Evolutionary conservation across 495 filamentous ascomycete species (phyloP).

Genomic region (Penicillium malachiteum): DNA sequence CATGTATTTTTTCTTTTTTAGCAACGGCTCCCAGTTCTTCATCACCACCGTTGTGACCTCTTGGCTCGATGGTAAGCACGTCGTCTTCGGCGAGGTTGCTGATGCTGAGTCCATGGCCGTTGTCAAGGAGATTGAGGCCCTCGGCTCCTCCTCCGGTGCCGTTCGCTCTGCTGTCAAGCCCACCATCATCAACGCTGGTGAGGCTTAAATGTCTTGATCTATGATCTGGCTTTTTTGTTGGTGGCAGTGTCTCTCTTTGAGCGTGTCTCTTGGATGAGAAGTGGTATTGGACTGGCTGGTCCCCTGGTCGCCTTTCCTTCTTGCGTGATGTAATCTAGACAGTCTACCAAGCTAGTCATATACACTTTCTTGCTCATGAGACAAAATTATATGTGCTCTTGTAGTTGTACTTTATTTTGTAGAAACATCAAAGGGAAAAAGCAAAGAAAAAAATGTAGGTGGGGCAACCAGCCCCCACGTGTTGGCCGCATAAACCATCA

Average conservation of each 20-base stretch:
- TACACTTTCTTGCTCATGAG: constrained; percentile 14
- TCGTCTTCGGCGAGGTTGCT: constrained; percentile 93
- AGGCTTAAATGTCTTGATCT: constrained; percentile 40
- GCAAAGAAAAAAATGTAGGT: too few species aligned
- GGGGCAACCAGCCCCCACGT: too few species aligned
- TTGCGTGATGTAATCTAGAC: constrained; percentile 28
- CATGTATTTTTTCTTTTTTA: constrained; percentile 30
- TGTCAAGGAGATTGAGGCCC: constrained; percentile 72
- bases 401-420: too few species aligned
- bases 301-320: constrained; percentile 13
- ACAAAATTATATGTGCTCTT: background rate
- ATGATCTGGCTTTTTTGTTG: constrained; percentile 11
- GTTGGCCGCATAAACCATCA: too few species aligned
- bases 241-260: constrained; percentile 19
- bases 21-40: constrained; percentile 99
- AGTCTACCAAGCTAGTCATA: constrained; percentile 26
- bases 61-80: constrained; percentile 95
- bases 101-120: constrained; percentile 60
- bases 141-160: constrained; percentile 60
- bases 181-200: constrained; percentile 63
- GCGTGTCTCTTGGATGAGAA: constrained; percentile 7
- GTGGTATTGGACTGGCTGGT: constrained; percentile 7
- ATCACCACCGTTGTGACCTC: constrained; percentile 89
- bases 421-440: too few species aligned
- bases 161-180: constrained; percentile 63